Base-by-base conservation (phyloP, 2,329 filamentous ascomycete species). In the Thermothelomyces thermophilus region DNA sequence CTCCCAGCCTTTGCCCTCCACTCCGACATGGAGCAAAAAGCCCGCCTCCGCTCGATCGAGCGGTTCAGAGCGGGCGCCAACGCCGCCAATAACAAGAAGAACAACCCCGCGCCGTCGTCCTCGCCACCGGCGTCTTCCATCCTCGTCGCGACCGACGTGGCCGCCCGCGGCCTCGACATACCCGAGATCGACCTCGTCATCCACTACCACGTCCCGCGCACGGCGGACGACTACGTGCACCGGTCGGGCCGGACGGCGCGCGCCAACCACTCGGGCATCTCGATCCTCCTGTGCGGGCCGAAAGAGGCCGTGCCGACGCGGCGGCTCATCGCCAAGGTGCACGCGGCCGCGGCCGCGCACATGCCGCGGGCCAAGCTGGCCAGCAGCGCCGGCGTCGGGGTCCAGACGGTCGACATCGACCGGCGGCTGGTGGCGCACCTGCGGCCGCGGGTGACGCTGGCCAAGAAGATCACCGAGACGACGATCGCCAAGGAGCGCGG, bases 11-110 rank as follows among this genome's bases (percentile, higher is more conserved):
- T 88, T 10, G 82, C 87, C 0, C 73, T 98, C 0, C 93, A 98
- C 68, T 96, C 90, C 0, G 86, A 90, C 56, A 97, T 98, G 93
- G 77, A 83, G 1, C 93, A 98, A 68, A 97, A 97, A 67, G 90
- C 93, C 3, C 89, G 93, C 39, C 75, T 96, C n/a, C 83, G 91
- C 34, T 91, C 89, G 1, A 79, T 98, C 2, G 93, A 98, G 64
- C 85, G 87, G 35, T 97, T 98, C 70, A 84, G 86, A 1, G 79
- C 79, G 2, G 73, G 81, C 0, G 73, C 79, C 41, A 49, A 16
- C 34, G 52, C 11, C 14, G 28, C 53, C n/a, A 20, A 41, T n/a
- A 37, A 41, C 16, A 50, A 36, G 67, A 60, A n/a, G n/a, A n/a
- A n/a, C 68, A 13, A 16, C 31, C 13, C 13, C 11, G 31, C 13